These are phyloP conservation scores for Conoideocrella luteorostrata DNA, from an alignment of 2,329 filamentous ascomycete genomes.

Conservation along the genomic window DNA sequence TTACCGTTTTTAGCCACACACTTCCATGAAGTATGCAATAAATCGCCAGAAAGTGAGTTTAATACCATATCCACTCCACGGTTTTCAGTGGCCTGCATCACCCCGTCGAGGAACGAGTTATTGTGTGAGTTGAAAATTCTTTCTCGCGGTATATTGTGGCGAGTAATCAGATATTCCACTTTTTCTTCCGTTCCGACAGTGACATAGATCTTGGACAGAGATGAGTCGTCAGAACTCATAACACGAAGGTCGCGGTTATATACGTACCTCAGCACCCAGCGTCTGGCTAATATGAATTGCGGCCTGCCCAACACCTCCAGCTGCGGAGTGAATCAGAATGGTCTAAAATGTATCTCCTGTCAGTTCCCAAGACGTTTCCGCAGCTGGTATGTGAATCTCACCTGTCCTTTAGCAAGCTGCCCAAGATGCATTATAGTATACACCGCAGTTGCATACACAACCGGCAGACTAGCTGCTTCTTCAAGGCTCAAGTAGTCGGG, in stretches of 20 bases:
- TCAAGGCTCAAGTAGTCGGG: neutral
- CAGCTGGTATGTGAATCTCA: neutral
- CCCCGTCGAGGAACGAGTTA: slow-evolving; percentile 19
- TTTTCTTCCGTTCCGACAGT: slow-evolving; percentile 26
- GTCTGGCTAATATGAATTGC: slow-evolving; percentile 20
- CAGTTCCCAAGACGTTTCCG: too few species aligned
- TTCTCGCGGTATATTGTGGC: slow-evolving; percentile 19
- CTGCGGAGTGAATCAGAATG: slow-evolving; percentile 26
- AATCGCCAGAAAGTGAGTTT: slow-evolving; percentile 30
- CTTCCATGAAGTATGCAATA: slow-evolving; percentile 30
- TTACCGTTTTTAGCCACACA: slow-evolving; percentile 33
- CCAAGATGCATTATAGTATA: slow-evolving; percentile 24
- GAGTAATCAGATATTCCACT: slow-evolving; percentile 16
- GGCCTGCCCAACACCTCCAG: slow-evolving; percentile 24
- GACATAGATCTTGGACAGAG: slow-evolving; percentile 25
- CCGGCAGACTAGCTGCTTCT: slow-evolving; percentile 1
- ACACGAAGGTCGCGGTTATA: too few species aligned
- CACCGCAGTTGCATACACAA: slow-evolving; percentile 25
- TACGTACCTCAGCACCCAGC: slow-evolving; percentile 6
- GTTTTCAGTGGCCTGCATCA: slow-evolving; percentile 17
- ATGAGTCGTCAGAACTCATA: too few species aligned
- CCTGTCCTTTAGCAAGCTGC: slow-evolving; percentile 13
- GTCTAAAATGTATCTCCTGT: too few species aligned
- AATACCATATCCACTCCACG: slow-evolving; percentile 25
- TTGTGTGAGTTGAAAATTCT: slow-evolving; percentile 17